phyloP scores from a whole-genome alignment of 2,329 filamentous ascomycete genomes.

The Metarhizium sp. region DNA sequence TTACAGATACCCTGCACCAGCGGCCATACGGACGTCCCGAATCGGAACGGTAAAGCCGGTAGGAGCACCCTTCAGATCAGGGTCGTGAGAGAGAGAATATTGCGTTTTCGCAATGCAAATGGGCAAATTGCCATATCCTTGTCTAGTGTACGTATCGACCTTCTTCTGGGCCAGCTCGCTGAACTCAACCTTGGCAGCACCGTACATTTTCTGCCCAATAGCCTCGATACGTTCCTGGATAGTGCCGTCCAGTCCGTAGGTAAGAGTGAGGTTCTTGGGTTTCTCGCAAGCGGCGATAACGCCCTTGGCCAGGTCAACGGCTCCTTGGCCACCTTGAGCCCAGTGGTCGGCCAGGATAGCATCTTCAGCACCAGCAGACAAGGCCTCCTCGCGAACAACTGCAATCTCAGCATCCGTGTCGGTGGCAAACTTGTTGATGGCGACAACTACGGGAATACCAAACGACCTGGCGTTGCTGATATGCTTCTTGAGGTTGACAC shows the following conservation, averaged over 20 bases:
- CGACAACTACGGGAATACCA: slow-evolving; percentile 88
- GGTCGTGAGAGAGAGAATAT: slow-evolving; percentile 91
- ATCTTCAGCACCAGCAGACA: slow-evolving; percentile 86
- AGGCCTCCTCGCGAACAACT: slow-evolving; percentile 80
- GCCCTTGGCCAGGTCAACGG: slow-evolving; percentile 77
- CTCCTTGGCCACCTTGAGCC: slow-evolving; percentile 88
- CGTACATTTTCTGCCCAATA: slow-evolving; percentile 92
- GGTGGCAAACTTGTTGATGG: slow-evolving; percentile 92
- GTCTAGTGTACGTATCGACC: slow-evolving; percentile 86
- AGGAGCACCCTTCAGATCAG: slow-evolving; percentile 87
- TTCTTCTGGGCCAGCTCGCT: slow-evolving; percentile 92
- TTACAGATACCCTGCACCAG: slow-evolving; percentile 85
- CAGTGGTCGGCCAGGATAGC: slow-evolving; percentile 94
- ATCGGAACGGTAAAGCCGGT: slow-evolving; percentile 93
- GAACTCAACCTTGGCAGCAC: slow-evolving; percentile 81
- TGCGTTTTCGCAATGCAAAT: slow-evolving; percentile 98
- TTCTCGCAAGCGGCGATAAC: slow-evolving; percentile 77
- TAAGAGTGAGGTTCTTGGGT: slow-evolving; percentile 77
- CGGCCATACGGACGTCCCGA: slow-evolving; percentile 85
- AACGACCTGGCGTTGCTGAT: slow-evolving; percentile 84
- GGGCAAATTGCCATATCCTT: slow-evolving; percentile 85
- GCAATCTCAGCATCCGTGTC: slow-evolving; percentile 89
- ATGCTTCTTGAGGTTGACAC: slow-evolving; percentile 92
- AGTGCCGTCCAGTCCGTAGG: slow-evolving; percentile 71
- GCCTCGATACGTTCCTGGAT: slow-evolving; percentile 85